Conservation (phyloP, 2,329 filamentous ascomycete species). For the Cryphonectria parasitica region DNA sequence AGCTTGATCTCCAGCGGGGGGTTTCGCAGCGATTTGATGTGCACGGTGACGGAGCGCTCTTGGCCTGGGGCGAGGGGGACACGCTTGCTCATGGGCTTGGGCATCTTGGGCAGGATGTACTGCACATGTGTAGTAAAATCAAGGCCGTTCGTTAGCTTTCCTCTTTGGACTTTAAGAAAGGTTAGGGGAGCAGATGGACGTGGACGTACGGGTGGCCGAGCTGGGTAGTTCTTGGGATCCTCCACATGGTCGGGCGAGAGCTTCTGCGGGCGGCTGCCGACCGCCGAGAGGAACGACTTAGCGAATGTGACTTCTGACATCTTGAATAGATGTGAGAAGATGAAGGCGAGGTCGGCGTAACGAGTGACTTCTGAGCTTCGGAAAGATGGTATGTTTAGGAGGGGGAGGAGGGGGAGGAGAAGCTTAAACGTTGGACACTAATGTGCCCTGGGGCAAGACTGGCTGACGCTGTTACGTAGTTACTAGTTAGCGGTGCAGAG, state of each 20-base stretch:
- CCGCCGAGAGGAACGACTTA: conserved; percentile 76
- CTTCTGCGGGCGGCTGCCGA: conserved; percentile 80
- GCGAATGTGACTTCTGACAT: conserved; percentile 89
- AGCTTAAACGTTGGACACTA: background rate
- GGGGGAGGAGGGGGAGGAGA: background rate
- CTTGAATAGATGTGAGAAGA: conserved; percentile 32
- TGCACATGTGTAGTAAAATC: conserved; percentile 40
- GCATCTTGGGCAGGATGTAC: conserved; percentile 74
- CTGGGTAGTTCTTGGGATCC: conserved; percentile 77
- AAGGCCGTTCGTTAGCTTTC: background rate
- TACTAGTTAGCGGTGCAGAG: background rate
- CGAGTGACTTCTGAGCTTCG: too few species aligned
- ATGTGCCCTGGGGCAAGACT: background rate
- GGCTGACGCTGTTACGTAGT: conserved; percentile 23
- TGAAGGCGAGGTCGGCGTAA: background rate
- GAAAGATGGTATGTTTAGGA: background rate
- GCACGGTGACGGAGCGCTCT: conserved; percentile 59
- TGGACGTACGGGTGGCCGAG: conserved; percentile 71
- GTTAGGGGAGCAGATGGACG: conserved; percentile 19
- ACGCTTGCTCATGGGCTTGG: conserved; percentile 48
- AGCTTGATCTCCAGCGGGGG: conserved; percentile 71
- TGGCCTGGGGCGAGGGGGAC: conserved; percentile 53
- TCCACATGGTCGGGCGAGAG: conserved; percentile 89
- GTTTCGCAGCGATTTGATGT: conserved; percentile 77
- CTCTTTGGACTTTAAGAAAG: background rate